Base-by-base conservation (phyloP, 768 basidiomycete genomes). In the Lenzites betulinus region DNA sequence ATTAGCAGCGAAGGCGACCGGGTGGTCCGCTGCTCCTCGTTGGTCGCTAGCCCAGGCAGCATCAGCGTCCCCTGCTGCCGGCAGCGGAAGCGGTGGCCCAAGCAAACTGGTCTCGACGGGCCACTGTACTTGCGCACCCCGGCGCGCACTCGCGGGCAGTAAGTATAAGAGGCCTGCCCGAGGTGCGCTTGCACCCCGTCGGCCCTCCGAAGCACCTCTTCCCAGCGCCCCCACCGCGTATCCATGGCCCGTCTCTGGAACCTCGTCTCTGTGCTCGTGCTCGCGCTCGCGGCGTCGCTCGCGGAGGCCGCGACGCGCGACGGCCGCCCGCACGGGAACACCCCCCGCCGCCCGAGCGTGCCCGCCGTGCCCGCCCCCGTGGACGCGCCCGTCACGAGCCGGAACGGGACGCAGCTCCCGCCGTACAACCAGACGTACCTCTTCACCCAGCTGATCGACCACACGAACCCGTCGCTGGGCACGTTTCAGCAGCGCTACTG, bases 401-500 rank as follows among this genome's bases (percentile, higher is more conserved):
- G 51, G 43, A 60, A 68, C 64, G 30, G 30, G 30, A 33, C 30
- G 30, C 30, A 33, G 11, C 30, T 33, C 30, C 38, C 38, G 2
- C 22, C 51, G 1, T 5, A 70, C 51, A 66, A 68, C 59, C 69
- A 67, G 15, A 67, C 76, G 1, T 88, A 83, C 68, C 70, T 67
- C 54, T 88, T 88, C 67, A 80, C 87, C 64, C 76, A 78, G 55
- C 67, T 77, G 28, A 71, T 87, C 57, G 81, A 83, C 65, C 82
- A 83, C 68, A 76, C 69, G 23, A 70, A 83, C 58, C 83, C 86
- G 9, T 74, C 77, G 23, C 73, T 82, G 22, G 89, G 89, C 13
- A 90, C 87, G 11, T 91, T 91, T 73, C 77, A 83, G 67, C 89
- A 90, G 71, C 81, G 89, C 35, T 90, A 81, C 70, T 90, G 87